Evolutionary conservation across 108 stramenopile genomes (phyloP), one percentile per base, ranked within the genome.

Genomic region (Aureococcus anophagefferens): DNA sequence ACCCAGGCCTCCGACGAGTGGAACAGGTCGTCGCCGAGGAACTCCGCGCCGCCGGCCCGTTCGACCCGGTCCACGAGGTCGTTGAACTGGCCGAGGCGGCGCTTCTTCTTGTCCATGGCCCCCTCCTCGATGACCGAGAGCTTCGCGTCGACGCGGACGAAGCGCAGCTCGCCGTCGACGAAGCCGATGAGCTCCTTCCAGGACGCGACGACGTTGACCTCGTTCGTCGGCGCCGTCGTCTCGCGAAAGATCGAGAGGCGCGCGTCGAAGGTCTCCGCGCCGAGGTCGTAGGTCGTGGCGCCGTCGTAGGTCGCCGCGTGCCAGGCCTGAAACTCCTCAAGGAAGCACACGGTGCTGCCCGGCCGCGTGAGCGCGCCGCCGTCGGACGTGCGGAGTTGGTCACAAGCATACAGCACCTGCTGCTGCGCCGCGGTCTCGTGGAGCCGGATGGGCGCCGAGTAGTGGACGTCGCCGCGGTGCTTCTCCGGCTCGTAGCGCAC

Each of bases 141-240:
- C 7, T 44, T 37, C 21, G 30, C 29, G n/a, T 40, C 35, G 31
- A 78, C 14, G 64, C 29, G 37, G 63, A 74, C 67, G 73, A 73
- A 79, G 32, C 74, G 74, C 45, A 79, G 36, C 59, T 74, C 70
- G 0, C 69, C 78, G n/a, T 79, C 74, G 33, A 74, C 33, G 59
- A 79, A 21, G 45, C 78, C 78, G 4, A 79, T 70, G 28, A 68
- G 25, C 21, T 64, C 21, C 30, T 74, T 30, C 65, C 74, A 69
- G 14, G 71, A 46, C 40, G 62, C 63, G 51, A 25, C 1, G 21
- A 28, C 7, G 40, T 44, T 44, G 40, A 44, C 40, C 7, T 59
- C 51, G 21, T 16, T 25, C 51, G 17, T 1, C 7, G 51, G 51
- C 14, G 13, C 51, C 25, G 51, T 59, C 21, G 51, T 25, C 51